These are phyloP conservation scores for Kockiozyma suomiensis DNA, from an alignment of 805 yeast species.

Conservation along the genomic window DNA sequence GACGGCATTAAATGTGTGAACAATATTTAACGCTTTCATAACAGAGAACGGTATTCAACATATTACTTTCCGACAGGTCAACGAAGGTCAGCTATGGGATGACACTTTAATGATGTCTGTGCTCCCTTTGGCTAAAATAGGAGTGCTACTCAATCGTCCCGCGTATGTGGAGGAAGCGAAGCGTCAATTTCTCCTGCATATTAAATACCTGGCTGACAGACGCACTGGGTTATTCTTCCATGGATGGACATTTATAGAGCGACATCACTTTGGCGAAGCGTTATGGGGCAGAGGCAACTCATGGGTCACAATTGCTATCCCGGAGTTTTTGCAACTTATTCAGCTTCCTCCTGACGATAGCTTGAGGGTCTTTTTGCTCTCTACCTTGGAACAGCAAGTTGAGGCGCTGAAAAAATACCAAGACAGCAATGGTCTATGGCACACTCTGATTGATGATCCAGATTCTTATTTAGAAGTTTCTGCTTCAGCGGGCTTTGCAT, in stretches of 20 bases:
- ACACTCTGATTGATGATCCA: conserved; percentile 43
- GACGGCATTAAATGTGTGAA: no score
- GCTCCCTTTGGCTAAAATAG: conserved; percentile 44
- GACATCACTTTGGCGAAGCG: conserved; percentile 32
- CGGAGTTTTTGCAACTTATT: conserved; percentile 44
- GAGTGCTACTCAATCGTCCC: conserved; percentile 38
- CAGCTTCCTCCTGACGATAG: conserved; percentile 40
- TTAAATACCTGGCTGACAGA: conserved; percentile 42
- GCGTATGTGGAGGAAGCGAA: conserved; percentile 44
- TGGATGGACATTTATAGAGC: conserved; percentile 37
- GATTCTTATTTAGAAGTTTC: conserved; percentile 35
- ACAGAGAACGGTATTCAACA: conserved; percentile 43
- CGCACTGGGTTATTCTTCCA: conserved; percentile 44
- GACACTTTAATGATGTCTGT: conserved; percentile 46
- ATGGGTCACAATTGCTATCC: conserved; percentile 46
- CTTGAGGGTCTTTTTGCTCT: conserved; percentile 40
- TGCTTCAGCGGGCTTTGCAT: conserved; percentile 46
- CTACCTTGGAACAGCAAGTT: conserved; percentile 43
- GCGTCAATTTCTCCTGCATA: conserved; percentile 42
- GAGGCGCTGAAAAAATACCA: conserved; percentile 39
- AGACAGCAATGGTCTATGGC: conserved; percentile 43
- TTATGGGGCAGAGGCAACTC: conserved; percentile 47
- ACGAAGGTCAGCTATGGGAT: conserved; percentile 38
- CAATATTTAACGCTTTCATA: background rate
- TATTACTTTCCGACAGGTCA: conserved; percentile 42